Conservation (phyloP, 179 eudicot species). For the Vitellaria paradoxa region DNA sequence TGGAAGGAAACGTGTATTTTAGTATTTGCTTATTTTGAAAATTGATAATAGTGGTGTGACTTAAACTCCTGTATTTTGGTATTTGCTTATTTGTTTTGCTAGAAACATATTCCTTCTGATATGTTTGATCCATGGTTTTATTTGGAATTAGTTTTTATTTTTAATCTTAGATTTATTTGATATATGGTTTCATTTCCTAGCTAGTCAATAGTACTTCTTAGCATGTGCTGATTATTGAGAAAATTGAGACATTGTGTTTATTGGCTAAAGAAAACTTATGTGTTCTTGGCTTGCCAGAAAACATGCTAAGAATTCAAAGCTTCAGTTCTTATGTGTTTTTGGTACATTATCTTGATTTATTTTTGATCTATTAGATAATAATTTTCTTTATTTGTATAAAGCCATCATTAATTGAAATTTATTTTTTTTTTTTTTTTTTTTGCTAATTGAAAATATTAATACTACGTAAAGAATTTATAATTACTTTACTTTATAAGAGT, state of each 20-base stretch:
- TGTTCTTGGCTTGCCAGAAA: background rate
- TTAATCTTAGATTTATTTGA: background rate
- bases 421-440: too few relatives aligned
- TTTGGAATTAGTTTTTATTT: background rate
- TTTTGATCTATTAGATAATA: constrained; percentile 12
- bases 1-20: background rate
- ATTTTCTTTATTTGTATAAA: too few relatives aligned
- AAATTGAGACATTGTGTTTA: background rate
- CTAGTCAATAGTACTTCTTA: background rate
- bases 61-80: background rate
- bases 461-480: too few relatives aligned
- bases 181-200: background rate
- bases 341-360: background rate
- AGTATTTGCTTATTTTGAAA: background rate
- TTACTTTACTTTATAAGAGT: too few relatives aligned
- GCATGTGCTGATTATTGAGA: background rate
- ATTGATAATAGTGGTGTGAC: background rate
- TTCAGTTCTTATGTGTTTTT: background rate
- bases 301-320: background rate
- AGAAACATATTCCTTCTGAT: background rate
- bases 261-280: background rate
- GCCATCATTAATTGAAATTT: too few relatives aligned
- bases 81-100: background rate
- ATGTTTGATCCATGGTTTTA: background rate
- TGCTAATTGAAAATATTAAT: too few relatives aligned